A percentile compares a stretch with the other conserved stretches of the same genome.
phyloP scores from a whole-genome alignment of 176 grass and related monocot species.

The Zoysia japonica region DNA sequence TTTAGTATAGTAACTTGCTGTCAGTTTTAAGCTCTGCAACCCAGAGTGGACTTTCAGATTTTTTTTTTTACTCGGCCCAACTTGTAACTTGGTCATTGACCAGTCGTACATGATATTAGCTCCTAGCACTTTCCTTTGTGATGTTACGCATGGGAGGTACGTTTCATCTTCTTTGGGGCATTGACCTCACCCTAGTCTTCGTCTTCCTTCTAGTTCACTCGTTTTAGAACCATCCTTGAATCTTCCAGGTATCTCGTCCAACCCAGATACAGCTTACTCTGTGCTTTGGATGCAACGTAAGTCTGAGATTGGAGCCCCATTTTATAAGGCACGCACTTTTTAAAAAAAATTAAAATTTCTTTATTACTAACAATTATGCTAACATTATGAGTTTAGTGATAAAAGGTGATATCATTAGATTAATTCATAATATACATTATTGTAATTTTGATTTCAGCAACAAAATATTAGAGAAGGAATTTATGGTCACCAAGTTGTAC shows the following conservation, averaged over 20 bases:
- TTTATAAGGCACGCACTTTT: too few species aligned
- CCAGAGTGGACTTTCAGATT: not conserved
- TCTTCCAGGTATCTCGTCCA: not conserved
- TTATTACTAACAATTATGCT: too few species aligned
- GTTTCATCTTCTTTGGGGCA: not conserved
- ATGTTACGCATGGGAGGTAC: not conserved
- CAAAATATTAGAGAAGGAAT: too few species aligned
- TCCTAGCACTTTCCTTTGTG: not conserved
- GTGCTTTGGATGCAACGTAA: not conserved
- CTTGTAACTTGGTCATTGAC: not conserved
- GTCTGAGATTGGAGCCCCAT: not conserved
- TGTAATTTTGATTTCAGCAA: too few species aligned
- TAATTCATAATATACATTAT: too few species aligned
- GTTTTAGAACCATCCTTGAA: not conserved
- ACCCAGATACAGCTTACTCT: not conserved
- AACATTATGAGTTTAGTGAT: too few species aligned
- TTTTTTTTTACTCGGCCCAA: not conserved
- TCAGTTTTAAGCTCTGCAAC: not conserved
- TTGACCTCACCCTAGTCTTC: not conserved
- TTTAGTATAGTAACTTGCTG: not conserved
- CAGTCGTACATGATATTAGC: not conserved
- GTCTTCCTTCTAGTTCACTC: not conserved
- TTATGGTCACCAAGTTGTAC: too few species aligned
- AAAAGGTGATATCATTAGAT: too few species aligned
- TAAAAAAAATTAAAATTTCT: too few species aligned